Base-by-base conservation (phyloP, 306 rosid genomes). In the Clitoria ternatea region DNA sequence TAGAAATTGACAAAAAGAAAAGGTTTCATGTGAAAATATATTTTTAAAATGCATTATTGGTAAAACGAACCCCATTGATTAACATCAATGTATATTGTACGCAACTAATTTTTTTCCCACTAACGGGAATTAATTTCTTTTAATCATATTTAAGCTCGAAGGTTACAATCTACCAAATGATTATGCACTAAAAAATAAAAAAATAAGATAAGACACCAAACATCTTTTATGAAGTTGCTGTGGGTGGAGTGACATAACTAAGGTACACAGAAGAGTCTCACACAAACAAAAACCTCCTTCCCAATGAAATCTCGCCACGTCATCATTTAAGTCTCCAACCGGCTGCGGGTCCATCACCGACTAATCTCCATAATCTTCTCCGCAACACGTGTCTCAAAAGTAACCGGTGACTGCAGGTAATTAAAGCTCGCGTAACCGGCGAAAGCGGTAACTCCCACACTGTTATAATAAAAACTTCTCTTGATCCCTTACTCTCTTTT, bases 291-390 rank as follows among this genome's bases (percentile, higher is more conserved):
- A 9, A 9, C 1, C 0, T 0, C 1, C 14, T 9, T 0, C 4
- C 70, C 59, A 78, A 64, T 47, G 0, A 57, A 14, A 20, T 0
- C 1, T 0, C 0, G 65, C 75, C 78, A 47, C 78, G 75, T 55
- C 11, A 2, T 0, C 61, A 33, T 17, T 0, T 6, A 8, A 7
- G 49, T 82, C 42, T 15, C 4, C 13, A 7, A 7, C 13, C 13
- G 27, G 26, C 86, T 49, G 39, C 70, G 5, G 70, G 59, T 79
- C 49, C 6, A 37, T 56, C 75, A 49, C 82, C 65, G 71, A 73
- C 71, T 37, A 2, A 11, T 13, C 13, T 26, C 11, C 0, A 20
- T 9, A 2, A 0, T 37, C 27, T 9, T 1, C 26, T 5, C 47
- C 15, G 1, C 0, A 10, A 66, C 83, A 52, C 72, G 79, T 61